Base-by-base conservation (phyloP, 2,329 filamentous ascomycete species). In the Coccinonectria pachysandricola region DNA sequence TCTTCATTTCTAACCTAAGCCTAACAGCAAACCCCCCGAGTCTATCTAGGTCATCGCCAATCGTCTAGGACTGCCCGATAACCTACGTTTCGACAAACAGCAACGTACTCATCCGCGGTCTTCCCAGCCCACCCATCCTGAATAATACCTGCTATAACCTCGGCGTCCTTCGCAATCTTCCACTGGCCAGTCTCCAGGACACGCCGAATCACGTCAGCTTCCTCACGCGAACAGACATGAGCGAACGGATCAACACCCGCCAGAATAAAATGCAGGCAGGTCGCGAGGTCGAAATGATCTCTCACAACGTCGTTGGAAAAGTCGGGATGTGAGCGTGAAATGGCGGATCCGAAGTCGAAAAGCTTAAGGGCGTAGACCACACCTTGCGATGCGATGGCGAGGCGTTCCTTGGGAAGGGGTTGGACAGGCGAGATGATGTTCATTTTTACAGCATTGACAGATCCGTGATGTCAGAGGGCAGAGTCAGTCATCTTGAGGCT, bases 241-340 rank as follows among this genome's bases (percentile, higher is more conserved):
- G 10, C 23, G 10, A 26, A 24, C 12, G 29, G 12, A 21, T 24
- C 20, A 10, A 24, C 11, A 5, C 27, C 27, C 4, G 27, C 19
- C 3, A 28, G 21, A 12, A 28, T 15, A 15, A 25, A 30, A 20
- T 30, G 17, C 6, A 30, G 18, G 18, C 27, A 25, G 4, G 27
- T 30, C 14, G 27, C 27, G 9, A 30, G n/a, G 8, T 30, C 13
- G 17, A 30, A 30, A 17, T 30, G 27, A 12, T 30, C 27, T 21
- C 19, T 25, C n/a, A 3, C 8, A 7, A 30, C 15, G 22, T 30
- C 27, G 17, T 26, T 26, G 8, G 27, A 10, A 24, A 13, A 31
- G 10, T 31, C 24, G 12, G 21, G 12, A 10, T 21, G 29, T 4
- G 24, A 31, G 14, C 24, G 10, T 15, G 19, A 10, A 8, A 15